Evolutionary conservation across 805 yeast genomes (phyloP).

Genomic region (Saccharomycopsis sp.): DNA sequence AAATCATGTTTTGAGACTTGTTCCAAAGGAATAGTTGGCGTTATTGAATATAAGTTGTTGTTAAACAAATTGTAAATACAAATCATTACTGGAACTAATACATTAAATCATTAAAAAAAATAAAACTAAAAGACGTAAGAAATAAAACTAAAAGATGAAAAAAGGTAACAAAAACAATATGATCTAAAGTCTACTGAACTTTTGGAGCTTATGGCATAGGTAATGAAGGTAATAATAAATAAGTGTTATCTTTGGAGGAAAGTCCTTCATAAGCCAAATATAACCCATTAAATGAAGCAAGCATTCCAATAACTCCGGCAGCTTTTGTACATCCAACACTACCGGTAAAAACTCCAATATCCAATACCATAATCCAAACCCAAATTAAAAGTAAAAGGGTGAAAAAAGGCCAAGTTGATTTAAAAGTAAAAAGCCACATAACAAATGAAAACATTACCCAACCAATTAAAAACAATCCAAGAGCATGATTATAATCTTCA

Average conservation of each 20-base stretch:
- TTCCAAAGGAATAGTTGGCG: constrained; percentile 9
- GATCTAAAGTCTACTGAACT: neutral
- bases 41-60: neutral
- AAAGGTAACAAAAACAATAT: neutral
- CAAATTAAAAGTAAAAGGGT: constrained; percentile 41
- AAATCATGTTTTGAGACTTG: constrained; percentile 62
- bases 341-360: constrained; percentile 39
- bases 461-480: constrained; percentile 49
- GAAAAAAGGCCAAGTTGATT: constrained; percentile 58
- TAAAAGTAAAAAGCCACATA: constrained; percentile 42
- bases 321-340: constrained; percentile 31
- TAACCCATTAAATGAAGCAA: constrained; percentile 44
- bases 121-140: neutral
- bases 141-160: neutral
- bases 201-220: constrained; percentile 17
- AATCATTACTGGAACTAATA: neutral
- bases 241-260: constrained; percentile 49
- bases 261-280: constrained; percentile 53
- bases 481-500: constrained; percentile 34
- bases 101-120: neutral
- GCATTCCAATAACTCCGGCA: constrained; percentile 46
- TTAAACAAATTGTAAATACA: neutral
- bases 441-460: constrained; percentile 56
- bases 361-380: constrained; percentile 44
- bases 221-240: constrained; percentile 26